Percentiles rank a stretch among this genome's conserved stretches.
These are phyloP conservation scores for Penicillium sp. DNA, from an alignment of 2,329 filamentous ascomycete species.

Conservation along the genomic window DNA sequence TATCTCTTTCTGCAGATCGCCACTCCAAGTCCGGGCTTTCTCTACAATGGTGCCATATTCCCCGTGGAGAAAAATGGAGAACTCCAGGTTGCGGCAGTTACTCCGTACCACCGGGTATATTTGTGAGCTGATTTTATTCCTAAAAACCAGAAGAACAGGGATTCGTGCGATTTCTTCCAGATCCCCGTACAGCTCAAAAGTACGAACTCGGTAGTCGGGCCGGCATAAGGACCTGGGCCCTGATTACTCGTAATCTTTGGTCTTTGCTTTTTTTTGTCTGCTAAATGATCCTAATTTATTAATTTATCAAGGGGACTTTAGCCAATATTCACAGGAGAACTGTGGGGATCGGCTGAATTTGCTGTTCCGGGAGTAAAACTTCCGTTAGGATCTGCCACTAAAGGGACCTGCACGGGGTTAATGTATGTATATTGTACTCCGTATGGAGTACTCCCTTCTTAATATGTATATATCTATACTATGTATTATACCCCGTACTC, in stretches of 20 bases:
- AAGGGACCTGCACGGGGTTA: conserved; percentile 7
- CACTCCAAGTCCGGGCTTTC: conserved; percentile 15
- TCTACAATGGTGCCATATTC: conserved; percentile 16
- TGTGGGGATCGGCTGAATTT: conserved; percentile 5
- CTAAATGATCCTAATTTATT: background rate
- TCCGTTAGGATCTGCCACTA: conserved; percentile 18
- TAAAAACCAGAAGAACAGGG: background rate
- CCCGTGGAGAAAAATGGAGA: conserved; percentile 15
- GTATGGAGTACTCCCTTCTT: background rate
- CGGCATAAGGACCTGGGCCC: background rate
- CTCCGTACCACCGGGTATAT: background rate
- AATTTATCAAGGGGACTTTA: background rate
- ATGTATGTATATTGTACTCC: background rate
- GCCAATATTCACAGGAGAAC: background rate
- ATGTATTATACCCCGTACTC: background rate
- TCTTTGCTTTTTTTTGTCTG: background rate
- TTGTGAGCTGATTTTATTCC: background rate
- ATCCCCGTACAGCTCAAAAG: background rate
- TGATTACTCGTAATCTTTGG: background rate
- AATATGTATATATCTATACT: background rate
- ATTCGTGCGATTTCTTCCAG: conserved; percentile 1
- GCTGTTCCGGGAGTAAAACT: background rate
- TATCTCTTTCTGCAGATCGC: conserved; percentile 9
- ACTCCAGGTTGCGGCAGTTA: background rate
- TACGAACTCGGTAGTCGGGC: background rate